Evolutionary conservation across 176 grass and related monocot genomes (phyloP).

Genomic region (bread wheat (Triticum aestivum)): DNA sequence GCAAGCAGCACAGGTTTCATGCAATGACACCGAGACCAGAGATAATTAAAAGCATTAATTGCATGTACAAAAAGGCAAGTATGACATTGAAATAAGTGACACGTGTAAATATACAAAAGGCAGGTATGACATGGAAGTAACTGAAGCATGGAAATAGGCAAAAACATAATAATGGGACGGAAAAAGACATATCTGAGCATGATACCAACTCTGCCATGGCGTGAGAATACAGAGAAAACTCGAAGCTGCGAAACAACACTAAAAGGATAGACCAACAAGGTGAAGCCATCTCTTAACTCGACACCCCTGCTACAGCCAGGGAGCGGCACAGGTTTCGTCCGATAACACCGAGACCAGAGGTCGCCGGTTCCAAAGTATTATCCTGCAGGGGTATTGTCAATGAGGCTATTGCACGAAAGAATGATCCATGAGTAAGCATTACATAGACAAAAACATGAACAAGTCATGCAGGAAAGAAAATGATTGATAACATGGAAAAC

Average conservation of each 20-base stretch:
- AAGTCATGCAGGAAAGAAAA: not conserved
- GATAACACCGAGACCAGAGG: not conserved
- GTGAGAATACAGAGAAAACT: not conserved
- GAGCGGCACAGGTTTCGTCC: not conserved
- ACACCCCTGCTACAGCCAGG: not conserved
- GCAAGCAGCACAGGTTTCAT: too few relatives aligned
- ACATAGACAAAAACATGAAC: not conserved
- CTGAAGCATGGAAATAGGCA: not conserved
- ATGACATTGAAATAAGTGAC: not conserved
- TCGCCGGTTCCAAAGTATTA: not conserved
- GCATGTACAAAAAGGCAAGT: not conserved
- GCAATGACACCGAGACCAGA: too few relatives aligned
- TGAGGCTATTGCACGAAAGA: not conserved
- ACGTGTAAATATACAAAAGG: not conserved
- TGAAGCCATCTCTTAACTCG: not conserved
- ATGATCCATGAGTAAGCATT: not conserved
- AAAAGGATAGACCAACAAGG: not conserved
- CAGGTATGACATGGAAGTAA: not conserved
- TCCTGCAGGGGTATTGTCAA: not conserved
- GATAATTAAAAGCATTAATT: not conserved
- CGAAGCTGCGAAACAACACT: not conserved
- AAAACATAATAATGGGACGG: not conserved
- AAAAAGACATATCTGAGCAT: not conserved
- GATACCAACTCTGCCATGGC: not conserved
- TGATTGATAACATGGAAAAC: constrained; percentile 1